These are phyloP conservation scores for Glycyrrhiza uralensis DNA, from an alignment of 306 rosid genomes.

Conservation along the genomic window DNA sequence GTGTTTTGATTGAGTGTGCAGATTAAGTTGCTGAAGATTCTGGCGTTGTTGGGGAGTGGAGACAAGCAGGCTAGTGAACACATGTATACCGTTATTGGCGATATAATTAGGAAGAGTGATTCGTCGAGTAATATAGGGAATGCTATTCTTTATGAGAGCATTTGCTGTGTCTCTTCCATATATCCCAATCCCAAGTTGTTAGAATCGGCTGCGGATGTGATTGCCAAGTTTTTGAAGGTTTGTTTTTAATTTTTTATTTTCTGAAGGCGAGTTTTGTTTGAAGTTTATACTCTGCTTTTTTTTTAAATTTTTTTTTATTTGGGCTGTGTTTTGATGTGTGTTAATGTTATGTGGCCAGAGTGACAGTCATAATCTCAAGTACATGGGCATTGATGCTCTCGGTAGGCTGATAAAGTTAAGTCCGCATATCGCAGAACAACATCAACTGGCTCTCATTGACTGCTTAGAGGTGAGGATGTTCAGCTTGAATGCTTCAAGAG, in stretches of 20 bases:
- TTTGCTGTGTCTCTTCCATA: conserved; percentile 79
- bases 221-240: conserved; percentile 92
- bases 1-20: conserved; percentile 38
- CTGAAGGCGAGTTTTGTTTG: neutral
- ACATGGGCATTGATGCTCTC: conserved; percentile 98
- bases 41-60: conserved; percentile 79
- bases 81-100: conserved; percentile 84
- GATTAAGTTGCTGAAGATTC: conserved; percentile 84
- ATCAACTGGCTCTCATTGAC: conserved; percentile 96
- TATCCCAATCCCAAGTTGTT: conserved; percentile 69
- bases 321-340: neutral
- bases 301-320: neutral
- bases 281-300: neutral
- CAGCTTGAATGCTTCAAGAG: neutral
- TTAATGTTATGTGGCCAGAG: conserved; percentile 52
- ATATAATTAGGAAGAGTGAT: conserved; percentile 78
- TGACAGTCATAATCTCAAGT: conserved; percentile 94
- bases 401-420: conserved; percentile 85
- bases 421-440: conserved; percentile 89
- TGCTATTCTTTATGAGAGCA: conserved; percentile 81
- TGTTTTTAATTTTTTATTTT: neutral
- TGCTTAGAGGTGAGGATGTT: conserved; percentile 82
- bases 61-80: conserved; percentile 87
- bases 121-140: conserved; percentile 82
- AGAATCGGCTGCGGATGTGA: conserved; percentile 83